Base-by-base conservation (phyloP, 2,329 filamentous ascomycete genomes). In the Hirsutella rhossiliensis region DNA sequence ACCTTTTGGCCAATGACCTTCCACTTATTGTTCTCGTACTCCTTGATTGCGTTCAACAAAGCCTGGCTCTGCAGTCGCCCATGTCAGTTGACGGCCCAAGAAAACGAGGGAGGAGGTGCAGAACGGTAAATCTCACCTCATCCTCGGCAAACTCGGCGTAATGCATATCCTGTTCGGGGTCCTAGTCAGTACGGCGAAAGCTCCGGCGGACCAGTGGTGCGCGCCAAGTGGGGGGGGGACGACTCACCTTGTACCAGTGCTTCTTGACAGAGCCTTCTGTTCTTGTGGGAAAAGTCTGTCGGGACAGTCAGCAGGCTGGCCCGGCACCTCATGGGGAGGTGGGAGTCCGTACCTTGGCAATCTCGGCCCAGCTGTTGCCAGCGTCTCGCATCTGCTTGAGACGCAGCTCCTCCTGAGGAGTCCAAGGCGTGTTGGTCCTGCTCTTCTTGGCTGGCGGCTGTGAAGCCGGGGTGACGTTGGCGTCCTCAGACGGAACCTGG, bases 231-330 rank as follows among this genome's bases (percentile, higher is more conserved):
- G n/a, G 18, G 9, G 30, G 11, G 7, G 9, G 19, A 2, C 19
- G 56, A 48, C 66, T 45, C 69, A 87, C 87, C 76, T 97, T 97
- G 66, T 98, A 97, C 90, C 92, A 98, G 63, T 98, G 92, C 68
- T 97, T 98, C 74, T 97, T 98, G 19, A 98, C 92, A 58, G 89
- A 96, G 8, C 92, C 92, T 67, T 98, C 92, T 37, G 92, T 98
- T 56, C 92, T 77, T 20, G 80, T 82, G 11, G 92, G 90, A 61
- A 98, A 98, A 3, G 85, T 89, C 86, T 94, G 19, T 19, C 11
- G 5, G 11, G 6, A 20, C 13, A 40, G 19, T 37, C 11, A 37
- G 34, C 18, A 5, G 20, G 20, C 18, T 9, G 11, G 36, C 20
- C 11, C 15, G 15, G 15, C 23, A 27, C 23, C 23, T 27, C 5